These are phyloP conservation scores for Salix suchowensis DNA, from an alignment of 345 rosid genomes.

Conservation along the genomic window DNA sequence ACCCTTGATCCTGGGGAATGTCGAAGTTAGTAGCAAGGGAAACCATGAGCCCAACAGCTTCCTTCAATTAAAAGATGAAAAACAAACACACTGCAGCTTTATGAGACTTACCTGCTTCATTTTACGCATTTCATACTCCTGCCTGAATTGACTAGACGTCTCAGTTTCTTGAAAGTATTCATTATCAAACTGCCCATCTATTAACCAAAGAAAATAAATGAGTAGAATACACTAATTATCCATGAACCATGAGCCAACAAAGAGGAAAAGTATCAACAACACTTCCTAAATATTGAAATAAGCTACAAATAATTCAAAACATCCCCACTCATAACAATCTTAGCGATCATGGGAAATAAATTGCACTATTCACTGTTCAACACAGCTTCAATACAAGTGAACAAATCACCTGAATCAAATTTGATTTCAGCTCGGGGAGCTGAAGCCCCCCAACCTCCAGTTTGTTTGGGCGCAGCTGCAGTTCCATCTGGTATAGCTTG, in stretches of 20 bases:
- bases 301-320: not conserved
- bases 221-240: not conserved
- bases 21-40: conserved; percentile 6
- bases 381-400: not conserved
- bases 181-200: conserved; percentile 75
- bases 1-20: conserved; percentile 78
- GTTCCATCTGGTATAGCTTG: conserved; percentile 91
- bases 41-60: not conserved
- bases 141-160: conserved; percentile 72
- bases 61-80: conserved; percentile 5
- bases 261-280: not conserved
- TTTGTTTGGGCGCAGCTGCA: conserved; percentile 69
- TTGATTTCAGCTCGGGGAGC: conserved; percentile 76
- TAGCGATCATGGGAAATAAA: not conserved
- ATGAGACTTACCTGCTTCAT: conserved; percentile 63
- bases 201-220: not conserved
- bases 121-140: conserved; percentile 93
- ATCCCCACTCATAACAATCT: not conserved
- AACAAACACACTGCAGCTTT: conserved; percentile 1
- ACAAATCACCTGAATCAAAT: conserved; percentile 80
- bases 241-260: not conserved
- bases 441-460: conserved; percentile 73
- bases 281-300: not conserved
- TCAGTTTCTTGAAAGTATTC: conserved; percentile 84
- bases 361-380: not conserved